Percentiles rank a stretch among this genome's conserved stretches.
Conservation (phyloP, 176 grass and related monocot species). For the Carex littledalei region DNA sequence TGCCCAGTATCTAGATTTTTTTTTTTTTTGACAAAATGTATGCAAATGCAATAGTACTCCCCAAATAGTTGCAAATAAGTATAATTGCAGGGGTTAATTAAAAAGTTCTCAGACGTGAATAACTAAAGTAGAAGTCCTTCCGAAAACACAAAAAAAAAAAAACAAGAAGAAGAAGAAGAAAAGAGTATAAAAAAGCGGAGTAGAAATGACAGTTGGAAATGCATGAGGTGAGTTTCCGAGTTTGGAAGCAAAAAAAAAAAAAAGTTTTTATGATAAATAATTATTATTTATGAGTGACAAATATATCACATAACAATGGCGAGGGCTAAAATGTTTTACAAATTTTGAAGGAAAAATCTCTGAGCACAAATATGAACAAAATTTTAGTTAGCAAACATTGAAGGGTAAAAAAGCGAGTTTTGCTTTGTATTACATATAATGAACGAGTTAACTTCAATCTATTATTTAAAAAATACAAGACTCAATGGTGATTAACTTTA, state of each 20-base stretch:
- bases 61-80: neutral
- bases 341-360: too few species aligned
- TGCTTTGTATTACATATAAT: too few species aligned
- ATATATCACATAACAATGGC: neutral
- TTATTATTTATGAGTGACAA: neutral
- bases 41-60: too few species aligned
- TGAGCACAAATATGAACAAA: too few species aligned
- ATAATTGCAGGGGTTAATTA: neutral
- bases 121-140: neutral
- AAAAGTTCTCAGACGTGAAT: neutral
- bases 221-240: too few species aligned
- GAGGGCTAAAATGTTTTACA: neutral
- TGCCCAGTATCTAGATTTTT: neutral
- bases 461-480: too few species aligned
- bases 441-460: too few species aligned
- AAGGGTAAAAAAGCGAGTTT: too few species aligned
- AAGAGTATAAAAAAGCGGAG: neutral
- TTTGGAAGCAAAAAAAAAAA: too few species aligned
- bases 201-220: constrained; percentile 5
- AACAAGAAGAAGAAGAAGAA: neutral
- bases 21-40: neutral
- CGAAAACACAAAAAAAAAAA: neutral
- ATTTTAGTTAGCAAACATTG: too few species aligned
- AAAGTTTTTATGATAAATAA: neutral
- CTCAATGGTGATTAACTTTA: too few species aligned